Evolutionary conservation across 1,284 basidiomycete genomes (phyloP).

Genomic region (Fomitopsis palustris): DNA sequence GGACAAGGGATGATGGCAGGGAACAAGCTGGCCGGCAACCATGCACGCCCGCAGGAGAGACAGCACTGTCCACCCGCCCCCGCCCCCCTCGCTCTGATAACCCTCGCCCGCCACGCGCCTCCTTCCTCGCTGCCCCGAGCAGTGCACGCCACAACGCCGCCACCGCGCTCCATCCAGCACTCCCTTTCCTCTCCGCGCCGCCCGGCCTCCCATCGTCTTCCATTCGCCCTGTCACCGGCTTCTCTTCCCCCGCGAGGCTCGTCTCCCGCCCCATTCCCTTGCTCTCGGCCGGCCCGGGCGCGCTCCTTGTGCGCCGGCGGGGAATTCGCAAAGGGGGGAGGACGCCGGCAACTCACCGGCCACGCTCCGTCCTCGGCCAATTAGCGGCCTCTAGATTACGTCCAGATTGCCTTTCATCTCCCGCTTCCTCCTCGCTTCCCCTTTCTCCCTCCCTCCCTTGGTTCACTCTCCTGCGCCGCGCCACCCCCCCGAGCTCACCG

Average conservation of each 20-base stretch:
- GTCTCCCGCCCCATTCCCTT: too few relatives aligned
- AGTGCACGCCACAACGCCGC: neutral
- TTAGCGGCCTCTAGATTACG: neutral
- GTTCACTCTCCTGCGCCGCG: too few relatives aligned
- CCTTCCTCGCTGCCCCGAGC: neutral
- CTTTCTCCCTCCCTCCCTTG: too few relatives aligned
- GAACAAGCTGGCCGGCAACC: neutral
- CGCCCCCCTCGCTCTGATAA: neutral
- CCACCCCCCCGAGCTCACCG: too few relatives aligned
- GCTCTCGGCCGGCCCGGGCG: too few relatives aligned
- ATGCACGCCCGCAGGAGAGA: neutral
- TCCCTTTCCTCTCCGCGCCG: too few relatives aligned
- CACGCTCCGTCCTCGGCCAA: neutral
- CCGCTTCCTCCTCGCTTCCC: too few relatives aligned
- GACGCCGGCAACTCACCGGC: neutral
- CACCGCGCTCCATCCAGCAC: neutral
- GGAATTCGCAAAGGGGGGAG: too few relatives aligned
- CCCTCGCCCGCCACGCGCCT: neutral
- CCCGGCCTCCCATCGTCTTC: too few relatives aligned
- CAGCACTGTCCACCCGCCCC: neutral
- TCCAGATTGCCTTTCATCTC: neutral
- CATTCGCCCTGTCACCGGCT: too few relatives aligned
- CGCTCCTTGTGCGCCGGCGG: too few relatives aligned
- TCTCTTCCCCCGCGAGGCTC: too few relatives aligned
- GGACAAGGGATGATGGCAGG: neutral